Evolutionary conservation across 2,329 filamentous ascomycete genomes (phyloP), one percentile per base, ranked within the genome.

Genomic region (Hypomyces rosellus): DNA sequence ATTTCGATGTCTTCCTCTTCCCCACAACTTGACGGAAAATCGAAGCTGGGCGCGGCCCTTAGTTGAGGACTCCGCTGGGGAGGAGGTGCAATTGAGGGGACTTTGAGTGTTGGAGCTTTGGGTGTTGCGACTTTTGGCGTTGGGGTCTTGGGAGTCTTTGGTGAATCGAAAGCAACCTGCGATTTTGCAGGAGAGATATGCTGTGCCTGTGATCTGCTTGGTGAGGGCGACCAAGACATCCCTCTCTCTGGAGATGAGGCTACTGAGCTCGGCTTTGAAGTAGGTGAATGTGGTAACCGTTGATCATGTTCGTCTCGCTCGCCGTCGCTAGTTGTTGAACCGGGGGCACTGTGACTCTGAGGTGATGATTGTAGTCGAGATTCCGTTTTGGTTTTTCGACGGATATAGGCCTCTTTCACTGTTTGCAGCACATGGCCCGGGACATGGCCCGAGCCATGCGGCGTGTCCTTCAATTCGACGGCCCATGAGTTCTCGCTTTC

Each of bases 1-100:
- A 64, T 61, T 43, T 72, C 70, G n/a, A 70, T 50, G 8, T 69
- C 67, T 13, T 70, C 66, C 18, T 70, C 68, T 8, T 61, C 53
- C 20, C 53, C 55, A 45, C 40, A 55, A 55, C 54, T 60, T 46
- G 15, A 59, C 48, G 41, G 54, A 51, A 38, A 57, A 50, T 54
- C 49, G 34, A 51, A 55, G 15, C 15, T 42, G 45, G 50, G 40
- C 40, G 50, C 46, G 51, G 56, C 53, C 34, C 46, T 40, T 22
- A n/a, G 33, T 45, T 41, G 36, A 8, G 42, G 46, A n/a, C 33
- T 20, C 13, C 15, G 45, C 25, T 45, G 50, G 3, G 45, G 43
- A 18, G 42, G n/a, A 20, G 47, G 39, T 16, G 44, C 47, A 38
- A 41, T 30, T 15, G n/a, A 14, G 9, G 44, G 38, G 9, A 22